These are phyloP conservation scores for Bromus sterilis DNA, from an alignment of 176 grass and related monocot genomes.

Conservation along the genomic window DNA sequence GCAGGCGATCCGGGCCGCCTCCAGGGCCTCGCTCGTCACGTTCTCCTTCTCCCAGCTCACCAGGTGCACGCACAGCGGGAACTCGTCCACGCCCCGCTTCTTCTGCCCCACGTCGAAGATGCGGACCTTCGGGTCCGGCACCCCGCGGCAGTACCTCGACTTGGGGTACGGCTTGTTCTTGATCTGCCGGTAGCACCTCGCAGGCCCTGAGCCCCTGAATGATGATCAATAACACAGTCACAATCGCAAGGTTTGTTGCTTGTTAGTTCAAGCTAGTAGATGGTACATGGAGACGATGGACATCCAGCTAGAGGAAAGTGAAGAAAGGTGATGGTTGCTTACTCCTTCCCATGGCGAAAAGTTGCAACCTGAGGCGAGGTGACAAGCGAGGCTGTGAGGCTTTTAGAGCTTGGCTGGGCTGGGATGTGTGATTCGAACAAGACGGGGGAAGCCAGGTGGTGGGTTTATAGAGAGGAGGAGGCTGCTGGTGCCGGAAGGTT, in stretches of 20 bases:
- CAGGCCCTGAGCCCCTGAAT: too few species aligned
- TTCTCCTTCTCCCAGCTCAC: constrained; percentile 62
- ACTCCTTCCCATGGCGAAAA: constrained; percentile 35
- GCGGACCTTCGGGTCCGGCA: constrained; percentile 44
- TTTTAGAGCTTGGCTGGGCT: background rate
- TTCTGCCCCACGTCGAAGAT: constrained; percentile 55
- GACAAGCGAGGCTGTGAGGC: background rate
- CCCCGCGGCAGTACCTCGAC: constrained; percentile 34
- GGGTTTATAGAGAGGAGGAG: background rate
- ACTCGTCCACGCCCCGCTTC: constrained; percentile 41
- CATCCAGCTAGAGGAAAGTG: background rate
- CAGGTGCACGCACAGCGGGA: constrained; percentile 40
- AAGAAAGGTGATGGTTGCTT: constrained; percentile 12
- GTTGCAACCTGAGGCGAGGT: background rate
- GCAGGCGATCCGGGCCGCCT: constrained; percentile 49
- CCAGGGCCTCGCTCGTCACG: constrained; percentile 37
- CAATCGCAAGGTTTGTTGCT: too few species aligned
- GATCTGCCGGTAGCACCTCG: constrained; percentile 48
- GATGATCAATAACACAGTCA: too few species aligned
- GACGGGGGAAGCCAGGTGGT: background rate
- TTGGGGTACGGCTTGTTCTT: constrained; percentile 55
- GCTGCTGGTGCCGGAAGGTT: constrained; percentile 9
- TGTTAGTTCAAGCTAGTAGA: too few species aligned
- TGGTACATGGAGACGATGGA: too few species aligned
- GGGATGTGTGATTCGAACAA: background rate